Conservation (phyloP, 345 rosid genomes). For the Iberis pinnata region DNA sequence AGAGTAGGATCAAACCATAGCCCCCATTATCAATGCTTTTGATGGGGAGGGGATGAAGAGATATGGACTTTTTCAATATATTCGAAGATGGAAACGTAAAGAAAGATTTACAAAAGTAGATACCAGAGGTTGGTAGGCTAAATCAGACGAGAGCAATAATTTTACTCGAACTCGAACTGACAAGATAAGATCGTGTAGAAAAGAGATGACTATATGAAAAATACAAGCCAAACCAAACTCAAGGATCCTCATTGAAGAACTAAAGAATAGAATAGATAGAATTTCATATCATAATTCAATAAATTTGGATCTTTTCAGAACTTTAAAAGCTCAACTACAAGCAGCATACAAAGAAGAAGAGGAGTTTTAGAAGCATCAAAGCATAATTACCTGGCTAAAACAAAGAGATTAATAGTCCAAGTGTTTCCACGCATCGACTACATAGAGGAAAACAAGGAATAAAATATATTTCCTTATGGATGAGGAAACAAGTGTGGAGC, state of each 20-base stretch:
- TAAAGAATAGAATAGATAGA: background rate
- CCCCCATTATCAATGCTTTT: background rate
- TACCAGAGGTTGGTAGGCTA: background rate
- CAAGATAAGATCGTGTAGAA: background rate
- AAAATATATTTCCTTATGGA: too few species aligned
- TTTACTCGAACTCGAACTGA: too few species aligned
- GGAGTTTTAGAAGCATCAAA: too few species aligned
- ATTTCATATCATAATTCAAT: background rate
- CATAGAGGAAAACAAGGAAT: too few species aligned
- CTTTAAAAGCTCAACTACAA: too few species aligned
- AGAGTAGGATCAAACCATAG: background rate
- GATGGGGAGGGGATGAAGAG: background rate
- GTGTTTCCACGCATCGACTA: too few species aligned
- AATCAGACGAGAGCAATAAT: too few species aligned
- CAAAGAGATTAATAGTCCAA: too few species aligned
- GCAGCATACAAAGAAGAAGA: background rate
- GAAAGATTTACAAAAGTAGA: background rate
- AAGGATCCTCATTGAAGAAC: background rate
- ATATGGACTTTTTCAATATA: too few species aligned
- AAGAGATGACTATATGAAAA: background rate
- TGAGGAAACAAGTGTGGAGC: too few species aligned
- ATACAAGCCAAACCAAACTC: background rate
- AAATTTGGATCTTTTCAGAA: background rate
- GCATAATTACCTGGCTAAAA: too few species aligned
- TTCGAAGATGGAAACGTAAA: too few species aligned